Evolutionary conservation across 345 rosid genomes (phyloP).

Genomic region (Hypericum androsaemum): DNA sequence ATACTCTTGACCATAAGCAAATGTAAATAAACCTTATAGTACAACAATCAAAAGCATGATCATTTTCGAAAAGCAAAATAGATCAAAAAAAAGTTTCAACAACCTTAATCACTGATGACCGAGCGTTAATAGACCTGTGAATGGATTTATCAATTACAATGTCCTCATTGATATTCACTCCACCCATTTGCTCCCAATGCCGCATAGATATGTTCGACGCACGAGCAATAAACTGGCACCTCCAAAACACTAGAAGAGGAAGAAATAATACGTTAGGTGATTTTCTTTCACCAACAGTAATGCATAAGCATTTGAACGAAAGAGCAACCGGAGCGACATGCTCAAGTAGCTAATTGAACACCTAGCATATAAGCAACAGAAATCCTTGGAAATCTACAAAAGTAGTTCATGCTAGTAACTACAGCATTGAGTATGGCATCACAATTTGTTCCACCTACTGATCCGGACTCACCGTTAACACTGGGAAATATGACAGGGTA

Average conservation of each 20-base stretch:
- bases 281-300: not conserved
- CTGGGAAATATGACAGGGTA: constrained; percentile 91
- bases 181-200: constrained; percentile 95
- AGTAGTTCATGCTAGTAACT: no score
- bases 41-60: not conserved
- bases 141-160: constrained; percentile 77
- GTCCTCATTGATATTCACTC: constrained; percentile 70
- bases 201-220: constrained; percentile 73
- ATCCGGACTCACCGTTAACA: constrained; percentile 52
- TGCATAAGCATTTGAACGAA: no score
- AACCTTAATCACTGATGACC: constrained; percentile 86
- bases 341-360: no score
- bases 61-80: not conserved
- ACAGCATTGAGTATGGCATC: no score
- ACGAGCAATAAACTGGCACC: constrained; percentile 83
- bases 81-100: constrained; percentile 1
- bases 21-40: no score
- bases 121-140: constrained; percentile 66
- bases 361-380: no score
- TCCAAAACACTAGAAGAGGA: constrained; percentile 64
- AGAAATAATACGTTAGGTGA: not conserved
- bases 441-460: no score
- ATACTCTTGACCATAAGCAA: no score
- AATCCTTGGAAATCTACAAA: no score
- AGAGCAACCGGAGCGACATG: no score